A percentile compares a stretch with the other conserved stretches of the same genome.
These are phyloP conservation scores for Populus deltoides DNA, from an alignment of 345 rosid genomes.

Conservation along the genomic window DNA sequence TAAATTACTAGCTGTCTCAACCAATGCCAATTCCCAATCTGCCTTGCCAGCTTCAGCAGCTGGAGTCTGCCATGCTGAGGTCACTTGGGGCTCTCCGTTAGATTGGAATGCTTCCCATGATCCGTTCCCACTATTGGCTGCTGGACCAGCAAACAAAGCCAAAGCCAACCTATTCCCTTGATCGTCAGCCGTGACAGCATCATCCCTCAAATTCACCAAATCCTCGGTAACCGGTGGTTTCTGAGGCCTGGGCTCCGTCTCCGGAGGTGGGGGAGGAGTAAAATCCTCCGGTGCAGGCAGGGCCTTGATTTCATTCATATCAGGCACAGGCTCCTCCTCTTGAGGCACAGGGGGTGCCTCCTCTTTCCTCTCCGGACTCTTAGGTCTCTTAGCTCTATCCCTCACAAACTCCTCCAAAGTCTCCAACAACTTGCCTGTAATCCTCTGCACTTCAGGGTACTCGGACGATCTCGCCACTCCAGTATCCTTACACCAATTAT, in stretches of 20 bases:
- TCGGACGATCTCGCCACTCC: conserved; percentile 86
- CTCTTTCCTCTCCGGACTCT: conserved; percentile 64
- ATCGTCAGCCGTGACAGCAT: conserved; percentile 55
- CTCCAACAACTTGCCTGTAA: conserved; percentile 71
- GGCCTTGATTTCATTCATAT: conserved; percentile 74
- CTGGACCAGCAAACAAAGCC: conserved; percentile 67
- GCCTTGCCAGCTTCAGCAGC: conserved; percentile 78
- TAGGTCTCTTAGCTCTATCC: conserved; percentile 71
- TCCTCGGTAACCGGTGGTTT: conserved; percentile 58
- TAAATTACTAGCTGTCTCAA: conserved; percentile 75
- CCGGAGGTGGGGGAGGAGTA: conserved; percentile 48
- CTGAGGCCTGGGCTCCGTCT: conserved; percentile 42
- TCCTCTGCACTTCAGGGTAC: conserved; percentile 91
- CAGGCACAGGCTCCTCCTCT: conserved; percentile 40
- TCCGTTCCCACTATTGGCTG: conserved; percentile 45
- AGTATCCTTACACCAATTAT: conserved; percentile 70
- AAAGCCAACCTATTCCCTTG: conserved; percentile 77
- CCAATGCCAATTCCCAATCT: conserved; percentile 93
- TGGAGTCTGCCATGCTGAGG: conserved; percentile 83
- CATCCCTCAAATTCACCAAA: conserved; percentile 82
- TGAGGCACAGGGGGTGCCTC: conserved; percentile 43
- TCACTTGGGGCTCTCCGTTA: conserved; percentile 52
- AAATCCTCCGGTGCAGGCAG: conserved; percentile 69
- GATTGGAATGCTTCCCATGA: conserved; percentile 88
- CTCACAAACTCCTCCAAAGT: conserved; percentile 78